Conservation (phyloP, 2,329 filamentous ascomycete species). For the Aureobasidium namibiae region DNA sequence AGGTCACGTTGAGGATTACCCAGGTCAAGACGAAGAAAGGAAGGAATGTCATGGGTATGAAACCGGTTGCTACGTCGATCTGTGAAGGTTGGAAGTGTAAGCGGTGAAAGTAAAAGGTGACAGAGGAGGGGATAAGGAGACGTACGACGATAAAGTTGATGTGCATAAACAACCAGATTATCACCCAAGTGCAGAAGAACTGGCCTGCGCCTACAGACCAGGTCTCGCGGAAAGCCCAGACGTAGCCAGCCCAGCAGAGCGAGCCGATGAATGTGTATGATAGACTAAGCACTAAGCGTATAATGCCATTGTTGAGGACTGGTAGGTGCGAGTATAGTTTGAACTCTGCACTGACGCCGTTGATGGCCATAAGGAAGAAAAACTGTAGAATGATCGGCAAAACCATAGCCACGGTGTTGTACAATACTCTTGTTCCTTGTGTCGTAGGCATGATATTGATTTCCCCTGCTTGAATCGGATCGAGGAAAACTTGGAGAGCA, state of each 20-base stretch:
- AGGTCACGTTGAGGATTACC: constrained; percentile 37
- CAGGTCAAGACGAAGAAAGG: constrained; percentile 40
- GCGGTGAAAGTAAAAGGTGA: no score
- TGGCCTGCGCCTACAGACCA: constrained; percentile 35
- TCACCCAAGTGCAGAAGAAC: constrained; percentile 37
- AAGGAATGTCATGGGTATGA: constrained; percentile 32
- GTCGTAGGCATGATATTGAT: constrained; percentile 34
- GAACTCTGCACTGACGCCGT: constrained; percentile 34
- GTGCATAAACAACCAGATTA: constrained; percentile 37
- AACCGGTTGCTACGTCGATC: constrained; percentile 37
- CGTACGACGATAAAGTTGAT: constrained; percentile 33
- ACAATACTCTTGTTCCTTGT: constrained; percentile 35
- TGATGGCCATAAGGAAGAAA: constrained; percentile 40
- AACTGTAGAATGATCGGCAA: constrained; percentile 42
- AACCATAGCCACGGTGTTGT: constrained; percentile 39
- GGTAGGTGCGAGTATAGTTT: constrained; percentile 29
- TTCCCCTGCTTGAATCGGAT: constrained; percentile 31
- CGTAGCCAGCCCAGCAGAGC: constrained; percentile 32
- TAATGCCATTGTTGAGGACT: constrained; percentile 24
- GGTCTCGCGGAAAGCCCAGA: constrained; percentile 36
- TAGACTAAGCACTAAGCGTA: constrained; percentile 29
- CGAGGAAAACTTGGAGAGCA: constrained; percentile 28
- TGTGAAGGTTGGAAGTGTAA: background rate
- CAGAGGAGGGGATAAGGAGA: background rate
- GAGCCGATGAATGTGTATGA: constrained; percentile 35